Conservation (phyloP, 1,284 basidiomycete genomes). For the Heterobasidion irregulare region DNA sequence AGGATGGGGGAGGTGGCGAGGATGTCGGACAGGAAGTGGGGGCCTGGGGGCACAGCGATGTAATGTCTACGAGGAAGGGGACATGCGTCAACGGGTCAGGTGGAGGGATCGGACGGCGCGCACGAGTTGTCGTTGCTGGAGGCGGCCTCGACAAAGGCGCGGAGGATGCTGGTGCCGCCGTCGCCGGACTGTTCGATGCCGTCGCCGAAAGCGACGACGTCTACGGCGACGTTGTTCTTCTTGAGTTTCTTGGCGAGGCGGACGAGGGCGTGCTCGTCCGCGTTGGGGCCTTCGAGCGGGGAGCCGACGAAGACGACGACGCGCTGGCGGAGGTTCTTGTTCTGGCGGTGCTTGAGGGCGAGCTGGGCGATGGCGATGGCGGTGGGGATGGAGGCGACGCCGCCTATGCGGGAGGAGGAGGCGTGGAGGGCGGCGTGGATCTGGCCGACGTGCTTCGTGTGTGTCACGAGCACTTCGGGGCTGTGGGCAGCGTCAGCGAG, state of each 20-base stretch:
- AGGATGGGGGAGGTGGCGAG: constrained; percentile 81
- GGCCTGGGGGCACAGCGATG: constrained; percentile 71
- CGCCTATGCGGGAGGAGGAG: constrained; percentile 65
- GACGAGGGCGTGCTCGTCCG: constrained; percentile 65
- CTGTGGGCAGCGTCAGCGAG: constrained; percentile 29
- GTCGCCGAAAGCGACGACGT: constrained; percentile 79
- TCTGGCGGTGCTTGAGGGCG: constrained; percentile 95
- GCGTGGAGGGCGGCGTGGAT: constrained; percentile 77
- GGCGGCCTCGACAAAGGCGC: constrained; percentile 71
- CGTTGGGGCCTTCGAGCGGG: constrained; percentile 59
- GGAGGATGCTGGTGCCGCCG: constrained; percentile 54
- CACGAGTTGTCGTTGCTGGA: constrained; percentile 80
- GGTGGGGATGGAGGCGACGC: constrained; percentile 79
- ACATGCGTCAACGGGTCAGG: background rate
- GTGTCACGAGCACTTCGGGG: constrained; percentile 92
- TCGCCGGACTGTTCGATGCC: constrained; percentile 66
- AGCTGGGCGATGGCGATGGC: constrained; percentile 92
- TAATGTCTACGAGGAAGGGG: constrained; percentile 59
- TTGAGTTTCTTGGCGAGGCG: constrained; percentile 95
- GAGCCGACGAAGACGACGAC: constrained; percentile 93
- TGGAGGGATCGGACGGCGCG: constrained; percentile 18
- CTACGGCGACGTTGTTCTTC: constrained; percentile 98
- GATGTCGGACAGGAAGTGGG: constrained; percentile 78
- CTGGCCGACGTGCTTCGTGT: constrained; percentile 92
- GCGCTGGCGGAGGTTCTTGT: constrained; percentile 96